Conservation (phyloP, 2,329 filamentous ascomycete species). For the Pseudocercospora fuligena region DNA sequence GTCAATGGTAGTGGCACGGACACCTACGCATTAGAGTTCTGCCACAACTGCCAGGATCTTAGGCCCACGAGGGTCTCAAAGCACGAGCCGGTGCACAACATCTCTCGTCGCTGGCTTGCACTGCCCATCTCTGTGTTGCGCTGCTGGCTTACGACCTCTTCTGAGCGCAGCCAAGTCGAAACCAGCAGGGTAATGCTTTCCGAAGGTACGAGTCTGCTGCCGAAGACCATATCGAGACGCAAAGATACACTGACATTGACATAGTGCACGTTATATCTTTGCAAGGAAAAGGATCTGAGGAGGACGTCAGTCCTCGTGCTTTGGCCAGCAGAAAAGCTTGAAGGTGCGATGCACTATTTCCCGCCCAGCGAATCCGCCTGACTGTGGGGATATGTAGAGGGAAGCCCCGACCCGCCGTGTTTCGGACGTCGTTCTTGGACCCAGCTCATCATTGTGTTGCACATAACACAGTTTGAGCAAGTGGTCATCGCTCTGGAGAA, state of each 20-base stretch:
- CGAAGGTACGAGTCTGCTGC: slow-evolving; percentile 2
- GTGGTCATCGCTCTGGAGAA: slow-evolving; percentile 10
- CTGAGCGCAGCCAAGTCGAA: not conserved
- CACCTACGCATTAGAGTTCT: slow-evolving; percentile 19
- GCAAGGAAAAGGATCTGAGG: slow-evolving; percentile 18
- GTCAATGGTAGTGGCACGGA: slow-evolving; percentile 22
- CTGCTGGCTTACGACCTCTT: slow-evolving; percentile 6
- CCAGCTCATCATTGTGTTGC: slow-evolving; percentile 24
- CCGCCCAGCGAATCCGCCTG: slow-evolving; percentile 21
- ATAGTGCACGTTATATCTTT: not conserved
- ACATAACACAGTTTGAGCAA: slow-evolving; percentile 15
- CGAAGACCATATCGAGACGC: not conserved
- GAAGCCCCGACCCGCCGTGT: slow-evolving; percentile 31
- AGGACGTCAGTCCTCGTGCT: slow-evolving; percentile 19
- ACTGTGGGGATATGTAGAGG: slow-evolving; percentile 34
- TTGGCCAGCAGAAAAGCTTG: slow-evolving; percentile 25
- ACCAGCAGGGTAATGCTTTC: slow-evolving; percentile 2
- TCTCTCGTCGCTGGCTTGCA: slow-evolving; percentile 26
- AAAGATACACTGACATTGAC: not conserved
- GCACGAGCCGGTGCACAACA: slow-evolving; percentile 27
- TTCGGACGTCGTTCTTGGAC: slow-evolving; percentile 30
- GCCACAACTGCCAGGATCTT: slow-evolving; percentile 23
- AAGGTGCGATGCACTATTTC: slow-evolving; percentile 25
- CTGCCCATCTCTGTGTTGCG: slow-evolving; percentile 23
- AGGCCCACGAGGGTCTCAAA: slow-evolving; percentile 25